A percentile compares a stretch with the other conserved stretches of the same genome.
Conservation (phyloP, 164 flowering plant species). For the Paratinospora sagittata region DNA sequence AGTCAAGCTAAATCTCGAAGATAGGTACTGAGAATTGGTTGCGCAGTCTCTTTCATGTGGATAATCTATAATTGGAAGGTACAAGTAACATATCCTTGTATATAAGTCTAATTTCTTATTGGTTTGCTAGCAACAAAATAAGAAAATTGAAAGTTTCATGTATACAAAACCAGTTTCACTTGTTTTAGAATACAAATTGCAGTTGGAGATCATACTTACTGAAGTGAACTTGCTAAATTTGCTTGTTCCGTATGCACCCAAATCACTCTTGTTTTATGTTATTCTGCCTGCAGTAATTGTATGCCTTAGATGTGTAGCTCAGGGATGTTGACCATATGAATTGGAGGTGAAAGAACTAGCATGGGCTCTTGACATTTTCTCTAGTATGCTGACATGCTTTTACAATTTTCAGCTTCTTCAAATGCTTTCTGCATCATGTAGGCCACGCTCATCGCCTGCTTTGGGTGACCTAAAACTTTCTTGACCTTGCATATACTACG, state of each 20-base stretch:
- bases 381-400: neutral
- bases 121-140: neutral
- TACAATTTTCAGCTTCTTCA: neutral
- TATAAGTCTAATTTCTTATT: neutral
- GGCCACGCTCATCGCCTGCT: neutral
- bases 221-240: neutral
- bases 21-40: neutral
- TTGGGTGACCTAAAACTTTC: neutral
- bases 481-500: neutral
- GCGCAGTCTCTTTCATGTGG: neutral
- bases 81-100: neutral
- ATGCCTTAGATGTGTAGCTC: neutral
- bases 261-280: neutral
- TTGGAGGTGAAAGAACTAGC: neutral
- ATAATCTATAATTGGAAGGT: constrained; percentile 7
- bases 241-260: neutral
- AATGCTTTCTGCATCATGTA: neutral
- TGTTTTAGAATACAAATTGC: neutral
- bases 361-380: neutral
- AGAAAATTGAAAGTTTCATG: neutral
- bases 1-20: constrained; percentile 20
- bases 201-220: neutral
- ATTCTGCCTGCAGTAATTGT: neutral
- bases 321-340: no score
- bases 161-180: neutral